Evolutionary conservation across 805 yeast genomes (phyloP), one percentile per base, ranked within the genome.

Genomic region (Hanseniaspora taiwanica): DNA sequence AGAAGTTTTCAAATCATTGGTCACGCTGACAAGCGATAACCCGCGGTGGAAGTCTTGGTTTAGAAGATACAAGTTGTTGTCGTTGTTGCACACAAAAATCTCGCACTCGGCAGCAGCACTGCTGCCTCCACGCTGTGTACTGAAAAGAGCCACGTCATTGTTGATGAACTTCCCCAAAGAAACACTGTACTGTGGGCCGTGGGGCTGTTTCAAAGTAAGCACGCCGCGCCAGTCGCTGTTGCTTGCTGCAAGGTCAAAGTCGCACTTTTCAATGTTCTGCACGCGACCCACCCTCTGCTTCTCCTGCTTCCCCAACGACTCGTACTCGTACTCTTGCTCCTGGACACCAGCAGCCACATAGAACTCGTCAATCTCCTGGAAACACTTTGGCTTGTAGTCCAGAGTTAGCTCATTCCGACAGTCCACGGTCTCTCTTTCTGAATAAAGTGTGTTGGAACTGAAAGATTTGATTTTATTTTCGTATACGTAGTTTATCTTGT

Each of bases 11-110:
- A 77, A 65, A 45, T 70, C 63, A 55, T 45, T 75, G 51, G 36
- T 69, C 60, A 48, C 61, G 61, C 37, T 62, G 48, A 31, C 71
- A 54, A 58, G 40, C 10, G 66, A 63, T 13, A 71, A 62, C 5
- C 72, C 58, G 44, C 66, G 69, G 32, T 59, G 53, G 7, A 85
- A 65, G 47, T 78, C 79, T 16, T 29, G 17, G 17, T 29, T 29
- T 41, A 83, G 67, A 39, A 69, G 63, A 52, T 86, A 84, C 38
- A 86, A 62, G 40, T 72, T 65, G 34, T 75, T 71, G 56, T 87
- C 97, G 56, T 87, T 87, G 56, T 86, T 87, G 58, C 96, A 86
- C 18, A 83, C 73, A 44, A 74, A 70, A 1, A 87, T 71, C 35
- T 66, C 64, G 53, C 69, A 78, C 33, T 66, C 65, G 63, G 55